Evolutionary conservation across 306 rosid species (phyloP).

Genomic region (Corylus avellana): DNA sequence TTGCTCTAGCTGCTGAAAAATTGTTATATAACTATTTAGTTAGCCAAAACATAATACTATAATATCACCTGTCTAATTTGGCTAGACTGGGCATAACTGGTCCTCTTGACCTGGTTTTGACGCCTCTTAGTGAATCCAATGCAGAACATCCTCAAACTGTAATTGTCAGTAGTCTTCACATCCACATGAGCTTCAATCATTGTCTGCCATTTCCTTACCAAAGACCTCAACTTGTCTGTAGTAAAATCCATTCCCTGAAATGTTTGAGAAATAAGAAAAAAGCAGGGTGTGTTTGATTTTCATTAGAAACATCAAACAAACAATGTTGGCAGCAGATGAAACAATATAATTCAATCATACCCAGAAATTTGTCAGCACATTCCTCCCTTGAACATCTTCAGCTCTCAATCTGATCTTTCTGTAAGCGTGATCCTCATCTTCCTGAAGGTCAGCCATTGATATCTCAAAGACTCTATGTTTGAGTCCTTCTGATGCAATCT

Average conservation of each 20-base stretch:
- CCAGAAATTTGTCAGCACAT: conserved; percentile 91
- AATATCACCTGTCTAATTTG: conserved; percentile 74
- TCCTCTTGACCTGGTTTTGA: conserved; percentile 83
- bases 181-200: conserved; percentile 92
- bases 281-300: neutral
- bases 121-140: conserved; percentile 90
- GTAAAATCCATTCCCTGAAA: conserved; percentile 85
- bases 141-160: conserved; percentile 85
- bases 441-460: conserved; percentile 94
- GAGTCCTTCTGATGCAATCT: conserved; percentile 98
- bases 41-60: neutral
- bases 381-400: conserved; percentile 90
- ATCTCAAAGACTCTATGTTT: conserved; percentile 92
- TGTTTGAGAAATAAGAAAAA: neutral
- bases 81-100: conserved; percentile 92
- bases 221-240: conserved; percentile 86
- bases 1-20: neutral
- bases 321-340: neutral
- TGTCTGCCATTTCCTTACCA: conserved; percentile 89
- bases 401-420: conserved; percentile 95
- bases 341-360: conserved; percentile 35
- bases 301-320: neutral
- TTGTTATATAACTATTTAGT: neutral
- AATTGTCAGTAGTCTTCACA: conserved; percentile 86
- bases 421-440: conserved; percentile 90